phyloP scores from a whole-genome alignment of 2,329 filamentous ascomycete species.

The Trichoderma simmonsii region DNA sequence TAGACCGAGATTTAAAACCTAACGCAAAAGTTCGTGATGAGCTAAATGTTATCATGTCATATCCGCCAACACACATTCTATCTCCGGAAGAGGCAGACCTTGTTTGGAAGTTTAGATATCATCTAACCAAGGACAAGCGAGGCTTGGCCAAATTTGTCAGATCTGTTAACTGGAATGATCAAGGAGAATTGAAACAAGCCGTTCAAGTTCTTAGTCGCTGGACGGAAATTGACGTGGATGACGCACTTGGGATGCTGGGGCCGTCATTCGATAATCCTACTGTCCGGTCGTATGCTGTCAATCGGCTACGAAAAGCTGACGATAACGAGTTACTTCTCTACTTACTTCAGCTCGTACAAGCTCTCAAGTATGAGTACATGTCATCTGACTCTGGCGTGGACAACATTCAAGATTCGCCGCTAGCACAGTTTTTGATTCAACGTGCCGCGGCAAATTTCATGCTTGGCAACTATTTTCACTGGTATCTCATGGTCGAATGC shows the following conservation, averaged over 20 bases:
- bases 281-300: conserved; percentile 89
- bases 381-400: conserved; percentile 56
- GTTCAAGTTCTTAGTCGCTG: conserved; percentile 87
- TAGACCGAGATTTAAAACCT: conserved; percentile 92
- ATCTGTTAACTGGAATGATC: conserved; percentile 90
- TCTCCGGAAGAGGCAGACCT: conserved; percentile 91
- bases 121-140: conserved; percentile 86
- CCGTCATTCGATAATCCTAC: conserved; percentile 86
- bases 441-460: conserved; percentile 85
- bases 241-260: conserved; percentile 88
- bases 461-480: conserved; percentile 92
- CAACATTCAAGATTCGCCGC: conserved; percentile 69
- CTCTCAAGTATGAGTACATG: conserved; percentile 87
- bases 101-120: conserved; percentile 96
- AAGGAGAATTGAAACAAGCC: conserved; percentile 80
- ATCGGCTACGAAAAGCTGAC: conserved; percentile 84
- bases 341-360: conserved; percentile 89
- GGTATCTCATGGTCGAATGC: conserved; percentile 98
- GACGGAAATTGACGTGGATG: conserved; percentile 96
- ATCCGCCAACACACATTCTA: conserved; percentile 85
- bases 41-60: conserved; percentile 84
- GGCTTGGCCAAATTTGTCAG: conserved; percentile 97
- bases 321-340: conserved; percentile 91
- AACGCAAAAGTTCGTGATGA: conserved; percentile 96
- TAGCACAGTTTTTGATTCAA: conserved; percentile 85